phyloP scores from a whole-genome alignment of 202 grass and related monocot genomes.

The Bolboschoenoplectus hybrid region DNA sequence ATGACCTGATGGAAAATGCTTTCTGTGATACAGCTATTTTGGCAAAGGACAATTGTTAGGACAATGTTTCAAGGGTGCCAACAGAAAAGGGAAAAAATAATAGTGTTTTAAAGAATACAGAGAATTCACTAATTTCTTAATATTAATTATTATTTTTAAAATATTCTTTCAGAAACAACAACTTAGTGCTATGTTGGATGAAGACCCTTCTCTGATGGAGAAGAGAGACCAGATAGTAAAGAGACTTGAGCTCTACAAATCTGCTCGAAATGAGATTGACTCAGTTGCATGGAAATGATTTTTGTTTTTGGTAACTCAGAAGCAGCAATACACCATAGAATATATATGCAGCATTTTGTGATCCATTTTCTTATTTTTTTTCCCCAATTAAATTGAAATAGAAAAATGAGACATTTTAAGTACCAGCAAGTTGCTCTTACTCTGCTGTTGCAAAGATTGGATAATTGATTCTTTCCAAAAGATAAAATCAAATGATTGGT shows the following conservation, averaged over 20 bases:
- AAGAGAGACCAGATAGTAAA: conserved; percentile 91
- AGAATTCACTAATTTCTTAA: conserved; percentile 8
- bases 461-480: conserved; percentile 7
- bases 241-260: conserved; percentile 95
- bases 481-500: not conserved
- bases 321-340: conserved; percentile 27
- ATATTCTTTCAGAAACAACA: conserved; percentile 78
- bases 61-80: not conserved
- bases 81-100: not conserved
- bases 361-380: conserved; percentile 26
- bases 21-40: not conserved
- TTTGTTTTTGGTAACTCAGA: not conserved
- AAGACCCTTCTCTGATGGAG: conserved; percentile 95
- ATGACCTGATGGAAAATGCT: not conserved
- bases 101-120: not conserved
- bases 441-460: conserved; percentile 15
- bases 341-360: conserved; percentile 20
- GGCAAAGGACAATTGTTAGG: not conserved
- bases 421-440: conserved; percentile 21
- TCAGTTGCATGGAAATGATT: conserved; percentile 95
- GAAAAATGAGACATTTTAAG: conserved; percentile 25
- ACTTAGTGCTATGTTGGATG: conserved; percentile 95
- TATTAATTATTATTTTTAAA: not conserved
- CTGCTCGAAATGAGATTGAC: conserved; percentile 89
- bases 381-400: conserved; percentile 29